Conservation (phyloP, 169 alveolate genomes). For the Babesia sp. region DNA sequence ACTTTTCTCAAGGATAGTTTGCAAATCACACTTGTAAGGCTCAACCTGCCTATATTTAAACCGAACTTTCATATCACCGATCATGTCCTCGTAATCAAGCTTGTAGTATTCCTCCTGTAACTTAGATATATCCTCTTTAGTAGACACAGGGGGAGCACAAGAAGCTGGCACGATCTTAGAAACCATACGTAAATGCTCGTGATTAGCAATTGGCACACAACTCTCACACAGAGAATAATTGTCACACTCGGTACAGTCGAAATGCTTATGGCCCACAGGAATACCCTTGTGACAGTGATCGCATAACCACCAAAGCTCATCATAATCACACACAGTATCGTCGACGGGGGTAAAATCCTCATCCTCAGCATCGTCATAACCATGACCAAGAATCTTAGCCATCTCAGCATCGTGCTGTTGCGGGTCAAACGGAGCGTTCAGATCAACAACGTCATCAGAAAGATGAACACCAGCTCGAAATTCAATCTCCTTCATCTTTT, state of each 20-base stretch:
- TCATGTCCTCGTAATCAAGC: slow-evolving; percentile 73
- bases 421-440: slow-evolving; percentile 65
- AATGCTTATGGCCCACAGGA: slow-evolving; percentile 63
- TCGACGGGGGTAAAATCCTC: slow-evolving; percentile 34
- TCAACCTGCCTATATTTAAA: slow-evolving; percentile 73
- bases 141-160: slow-evolving; percentile 49
- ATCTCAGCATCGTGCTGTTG: slow-evolving; percentile 59
- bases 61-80: slow-evolving; percentile 77
- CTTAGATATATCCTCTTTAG: slow-evolving; percentile 1
- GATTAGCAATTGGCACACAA: slow-evolving; percentile 63
- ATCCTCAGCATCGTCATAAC: slow-evolving; percentile 13
- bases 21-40: slow-evolving; percentile 63
- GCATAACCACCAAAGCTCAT: slow-evolving; percentile 77
- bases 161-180: slow-evolving; percentile 65
- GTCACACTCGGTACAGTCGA: slow-evolving; percentile 72
- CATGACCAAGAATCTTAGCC: slow-evolving; percentile 38
- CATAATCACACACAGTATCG: slow-evolving; percentile 20
- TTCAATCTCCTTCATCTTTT: slow-evolving; percentile 25
- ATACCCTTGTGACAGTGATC: slow-evolving; percentile 73
- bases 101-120: slow-evolving; percentile 46
- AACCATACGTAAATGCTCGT: slow-evolving; percentile 66
- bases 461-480: slow-evolving; percentile 38
- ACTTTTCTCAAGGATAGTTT: slow-evolving; percentile 63
- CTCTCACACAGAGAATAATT: slow-evolving; percentile 72
- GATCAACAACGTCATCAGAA: slow-evolving; percentile 26